Evolutionary conservation across 805 yeast genomes (phyloP).

Genomic region (Blastobotrys mokoenaii): DNA sequence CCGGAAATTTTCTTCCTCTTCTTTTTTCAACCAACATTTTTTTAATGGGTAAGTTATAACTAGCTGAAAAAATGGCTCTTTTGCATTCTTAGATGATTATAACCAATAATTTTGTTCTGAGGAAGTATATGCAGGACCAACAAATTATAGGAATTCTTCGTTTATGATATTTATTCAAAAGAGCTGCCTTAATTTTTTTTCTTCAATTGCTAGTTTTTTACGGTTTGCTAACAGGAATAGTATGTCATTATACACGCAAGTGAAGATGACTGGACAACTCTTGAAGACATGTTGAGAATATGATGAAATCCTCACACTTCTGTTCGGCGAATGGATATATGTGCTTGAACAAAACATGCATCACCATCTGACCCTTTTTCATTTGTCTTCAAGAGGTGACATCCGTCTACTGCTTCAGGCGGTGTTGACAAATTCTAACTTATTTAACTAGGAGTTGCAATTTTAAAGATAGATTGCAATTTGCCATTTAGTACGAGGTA

Average conservation of each 20-base stretch:
- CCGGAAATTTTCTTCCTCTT: too few relatives aligned
- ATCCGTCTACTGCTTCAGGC: too few relatives aligned
- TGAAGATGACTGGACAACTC: background rate
- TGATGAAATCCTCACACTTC: conserved; percentile 5
- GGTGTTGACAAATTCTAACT: too few relatives aligned
- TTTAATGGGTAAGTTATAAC: too few relatives aligned
- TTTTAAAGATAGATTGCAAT: too few relatives aligned
- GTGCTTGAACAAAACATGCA: conserved; percentile 91
- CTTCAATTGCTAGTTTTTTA: conserved; percentile 2
- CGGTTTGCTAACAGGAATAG: conserved; percentile 6
- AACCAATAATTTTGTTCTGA: conserved; percentile 34
- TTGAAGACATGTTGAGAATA: too few relatives aligned
- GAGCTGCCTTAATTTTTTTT: background rate
- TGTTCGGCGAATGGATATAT: conserved; percentile 37
- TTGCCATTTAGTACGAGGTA: too few relatives aligned
- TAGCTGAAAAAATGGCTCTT: too few relatives aligned
- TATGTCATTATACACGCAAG: background rate
- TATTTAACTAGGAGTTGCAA: too few relatives aligned
- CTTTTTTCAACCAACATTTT: too few relatives aligned
- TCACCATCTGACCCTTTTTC: conserved; percentile 83
- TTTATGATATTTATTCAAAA: conserved; percentile 42
- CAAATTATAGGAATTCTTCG: conserved; percentile 65
- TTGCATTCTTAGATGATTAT: background rate
- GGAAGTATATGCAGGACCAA: conserved; percentile 74
- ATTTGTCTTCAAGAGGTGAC: background rate